Percentiles rank a stretch among this genome's conserved stretches.
These are phyloP conservation scores for Coemansia sp. DNA, from an alignment of 192 early-diverging fungal genomes.

Conservation along the genomic window DNA sequence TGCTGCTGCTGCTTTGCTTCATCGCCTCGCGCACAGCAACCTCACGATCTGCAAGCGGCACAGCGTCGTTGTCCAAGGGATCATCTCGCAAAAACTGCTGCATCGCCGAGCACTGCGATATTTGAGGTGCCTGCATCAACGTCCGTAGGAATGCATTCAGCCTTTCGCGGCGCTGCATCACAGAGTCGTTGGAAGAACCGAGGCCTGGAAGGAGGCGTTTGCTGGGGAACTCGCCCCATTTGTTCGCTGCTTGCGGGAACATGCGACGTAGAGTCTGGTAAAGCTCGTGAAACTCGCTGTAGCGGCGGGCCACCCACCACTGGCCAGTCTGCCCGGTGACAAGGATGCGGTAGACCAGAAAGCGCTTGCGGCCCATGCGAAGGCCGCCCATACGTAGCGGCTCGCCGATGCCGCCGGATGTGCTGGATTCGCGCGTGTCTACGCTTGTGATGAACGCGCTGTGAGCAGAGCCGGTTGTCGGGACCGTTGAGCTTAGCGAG, in stretches of 20 bases:
- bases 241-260: constrained; percentile 32
- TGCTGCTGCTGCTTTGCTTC: neutral
- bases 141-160: constrained; percentile 41
- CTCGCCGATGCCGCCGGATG: constrained; percentile 16
- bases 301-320: constrained; percentile 48
- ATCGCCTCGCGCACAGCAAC: constrained; percentile 18
- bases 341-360: constrained; percentile 48
- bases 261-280: constrained; percentile 36
- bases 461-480: constrained; percentile 9
- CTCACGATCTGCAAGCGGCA: constrained; percentile 32
- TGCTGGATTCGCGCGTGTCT: constrained; percentile 34
- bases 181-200: constrained; percentile 39
- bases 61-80: constrained; percentile 29
- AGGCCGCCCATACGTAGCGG: constrained; percentile 40
- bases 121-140: constrained; percentile 28
- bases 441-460: constrained; percentile 47
- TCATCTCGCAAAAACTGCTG: constrained; percentile 50
- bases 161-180: constrained; percentile 44
- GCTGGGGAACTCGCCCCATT: constrained; percentile 50
- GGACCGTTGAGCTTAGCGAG: neutral
- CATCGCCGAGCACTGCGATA: constrained; percentile 19
- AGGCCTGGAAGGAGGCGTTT: constrained; percentile 44
- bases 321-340: constrained; percentile 40
- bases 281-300: constrained; percentile 51
- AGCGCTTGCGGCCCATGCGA: constrained; percentile 49